Evolutionary conservation across 805 yeast genomes (phyloP), one percentile per base, ranked within the genome.

Genomic region (Lipomyces kockii): DNA sequence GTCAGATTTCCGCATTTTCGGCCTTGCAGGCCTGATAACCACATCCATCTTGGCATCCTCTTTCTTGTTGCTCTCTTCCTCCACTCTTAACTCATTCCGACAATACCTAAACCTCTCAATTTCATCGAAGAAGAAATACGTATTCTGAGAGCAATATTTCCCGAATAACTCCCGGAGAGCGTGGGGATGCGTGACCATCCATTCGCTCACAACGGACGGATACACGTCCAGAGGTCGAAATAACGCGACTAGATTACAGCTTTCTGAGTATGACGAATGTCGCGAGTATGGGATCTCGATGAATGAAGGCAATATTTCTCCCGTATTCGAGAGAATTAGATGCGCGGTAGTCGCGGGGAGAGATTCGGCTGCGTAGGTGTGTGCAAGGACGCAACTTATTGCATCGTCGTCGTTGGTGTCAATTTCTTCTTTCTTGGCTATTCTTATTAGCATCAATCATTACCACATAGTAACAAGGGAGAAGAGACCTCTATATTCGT

Each of bases 191-290:
- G 62, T 85, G 84, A 83, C 0, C 78, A 71, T 0, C 58, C 60
- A 0, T 52, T 58, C 1, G 80, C 77, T 49, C 77, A 68, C 81
- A n/a, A 77, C 78, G 58, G 83, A 80, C 0, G 86, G 86, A 60
- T 77, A 82, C 0, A 84, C 84, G 59, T 82, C 82, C 12, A 63
- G 71, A 0, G 85, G 84, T 9, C 66, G 73, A 61, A 84, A 80
- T 39, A 75, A 53, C 4, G 74, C 67, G 0, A 84, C 72, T 12
- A 84, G 79, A 9, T 76, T 63, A 20, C 75, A 66, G 17, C 79
- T 74, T 69, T 84, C 87, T 7, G 77, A 60, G 65, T 78, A 84
- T 1, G 86, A 82, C 0, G 86, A 82, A 67, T 84, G 86, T 55
- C 86, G 73, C 3, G 85, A 82, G 70, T 80, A 84, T 7, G 82